A percentile compares a stretch with the other conserved stretches of the same genome.
Evolutionary conservation across 2,329 filamentous ascomycete genomes (phyloP).

Genomic region (Venturiaceae sp.): DNA sequence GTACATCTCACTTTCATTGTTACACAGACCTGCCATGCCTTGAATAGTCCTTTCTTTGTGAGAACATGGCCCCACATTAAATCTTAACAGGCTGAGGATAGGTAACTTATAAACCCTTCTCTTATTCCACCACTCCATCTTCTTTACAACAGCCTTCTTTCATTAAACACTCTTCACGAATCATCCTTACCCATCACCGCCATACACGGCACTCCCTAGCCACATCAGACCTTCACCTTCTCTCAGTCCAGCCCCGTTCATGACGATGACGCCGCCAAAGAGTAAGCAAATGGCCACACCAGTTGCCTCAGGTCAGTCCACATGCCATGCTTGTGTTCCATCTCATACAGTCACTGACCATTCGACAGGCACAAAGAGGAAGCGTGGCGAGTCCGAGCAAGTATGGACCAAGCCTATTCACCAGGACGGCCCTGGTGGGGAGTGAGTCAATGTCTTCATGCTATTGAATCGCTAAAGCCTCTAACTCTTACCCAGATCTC

Average conservation of each 20-base stretch:
- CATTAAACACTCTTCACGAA: too few species aligned
- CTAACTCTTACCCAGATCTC: not conserved
- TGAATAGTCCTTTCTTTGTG: too few species aligned
- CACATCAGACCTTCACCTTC: not conserved
- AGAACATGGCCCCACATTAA: too few species aligned
- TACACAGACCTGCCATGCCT: too few species aligned
- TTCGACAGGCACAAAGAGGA: not conserved
- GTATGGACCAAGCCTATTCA: not conserved
- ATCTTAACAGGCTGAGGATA: too few species aligned
- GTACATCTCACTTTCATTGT: too few species aligned
- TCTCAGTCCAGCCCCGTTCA: not conserved
- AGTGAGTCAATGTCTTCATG: not conserved
- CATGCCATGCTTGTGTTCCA: not conserved
- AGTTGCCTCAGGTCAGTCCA: not conserved
- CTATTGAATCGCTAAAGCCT: not conserved
- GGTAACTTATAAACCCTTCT: too few species aligned
- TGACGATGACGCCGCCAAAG: not conserved
- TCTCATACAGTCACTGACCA: not conserved
- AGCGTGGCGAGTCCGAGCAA: not conserved
- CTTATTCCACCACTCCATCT: too few species aligned
- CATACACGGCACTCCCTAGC: too few species aligned
- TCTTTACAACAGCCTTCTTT: too few species aligned
- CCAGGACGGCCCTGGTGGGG: not conserved
- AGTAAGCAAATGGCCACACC: not conserved
- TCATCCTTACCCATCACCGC: too few species aligned